These are phyloP conservation scores for Chlorella sp. DNA, from an alignment of 139 green algal genomes.

Conservation along the genomic window DNA sequence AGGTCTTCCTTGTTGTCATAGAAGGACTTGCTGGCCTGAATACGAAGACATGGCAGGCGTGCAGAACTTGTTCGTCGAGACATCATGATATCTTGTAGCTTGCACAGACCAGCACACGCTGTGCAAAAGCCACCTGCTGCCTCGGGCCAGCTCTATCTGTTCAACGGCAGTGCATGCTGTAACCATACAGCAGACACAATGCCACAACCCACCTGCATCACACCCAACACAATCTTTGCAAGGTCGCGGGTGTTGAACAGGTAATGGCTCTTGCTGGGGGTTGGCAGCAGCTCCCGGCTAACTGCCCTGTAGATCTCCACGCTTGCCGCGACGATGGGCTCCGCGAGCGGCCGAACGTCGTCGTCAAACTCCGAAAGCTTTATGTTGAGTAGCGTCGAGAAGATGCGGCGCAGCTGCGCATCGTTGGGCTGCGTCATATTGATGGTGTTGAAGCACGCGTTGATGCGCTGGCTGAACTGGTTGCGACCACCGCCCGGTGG, in stretches of 20 bases:
- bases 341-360: conserved; percentile 49
- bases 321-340: conserved; percentile 52
- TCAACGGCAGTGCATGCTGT: too few species aligned
- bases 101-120: too few species aligned
- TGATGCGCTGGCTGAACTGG: conserved; percentile 63
- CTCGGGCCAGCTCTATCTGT: too few species aligned
- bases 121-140: too few species aligned
- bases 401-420: conserved; percentile 73
- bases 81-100: too few species aligned
- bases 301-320: conserved; percentile 50
- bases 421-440: conserved; percentile 67
- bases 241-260: conserved; percentile 86
- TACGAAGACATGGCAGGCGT: background rate
- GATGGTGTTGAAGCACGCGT: conserved; percentile 60
- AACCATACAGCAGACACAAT: too few species aligned
- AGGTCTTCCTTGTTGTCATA: conserved; percentile 75
- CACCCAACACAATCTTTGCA: conserved; percentile 67
- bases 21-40: conserved; percentile 60
- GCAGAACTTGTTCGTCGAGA: too few species aligned
- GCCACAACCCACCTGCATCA: conserved; percentile 55
- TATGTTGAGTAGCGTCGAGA: conserved; percentile 58
- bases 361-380: conserved; percentile 77
- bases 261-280: conserved; percentile 78
- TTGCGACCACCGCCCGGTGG: conserved; percentile 75
- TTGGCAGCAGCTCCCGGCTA: conserved; percentile 66